Percentiles rank a stretch among this genome's conserved stretches.
phyloP scores from a whole-genome alignment of 1,284 basidiomycete species.

The Boletus mariae region DNA sequence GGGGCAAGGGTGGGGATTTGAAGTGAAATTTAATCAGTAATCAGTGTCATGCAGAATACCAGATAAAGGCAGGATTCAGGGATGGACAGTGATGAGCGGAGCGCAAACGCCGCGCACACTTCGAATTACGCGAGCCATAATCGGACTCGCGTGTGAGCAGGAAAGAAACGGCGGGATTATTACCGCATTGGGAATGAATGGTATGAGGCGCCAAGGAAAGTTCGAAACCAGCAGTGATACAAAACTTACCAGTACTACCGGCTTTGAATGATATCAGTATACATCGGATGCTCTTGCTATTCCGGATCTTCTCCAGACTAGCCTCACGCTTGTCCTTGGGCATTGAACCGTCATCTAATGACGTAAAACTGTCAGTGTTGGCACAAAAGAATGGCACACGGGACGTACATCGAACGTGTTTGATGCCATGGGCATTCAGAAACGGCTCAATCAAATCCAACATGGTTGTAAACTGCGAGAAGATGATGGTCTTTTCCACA shows the following conservation, averaged over 20 bases:
- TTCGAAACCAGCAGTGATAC: neutral
- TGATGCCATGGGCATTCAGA: conserved; percentile 59
- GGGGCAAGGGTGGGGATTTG: neutral
- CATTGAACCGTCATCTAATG: conserved; percentile 85
- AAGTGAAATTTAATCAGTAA: conserved; percentile 15
- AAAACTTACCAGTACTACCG: conserved; percentile 74
- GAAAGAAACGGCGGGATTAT: neutral
- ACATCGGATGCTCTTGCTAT: conserved; percentile 53
- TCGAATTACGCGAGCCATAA: neutral
- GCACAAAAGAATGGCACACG: neutral
- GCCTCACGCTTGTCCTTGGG: conserved; percentile 70
- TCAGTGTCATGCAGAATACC: neutral
- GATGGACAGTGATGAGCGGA: neutral
- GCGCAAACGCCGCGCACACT: neutral
- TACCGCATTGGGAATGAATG: neutral
- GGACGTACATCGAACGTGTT: conserved; percentile 74
- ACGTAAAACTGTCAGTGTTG: neutral
- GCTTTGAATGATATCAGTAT: conserved; percentile 98
- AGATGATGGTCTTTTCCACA: conserved; percentile 87
- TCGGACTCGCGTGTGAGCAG: neutral
- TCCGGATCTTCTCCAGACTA: conserved; percentile 72
- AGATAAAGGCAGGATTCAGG: neutral
- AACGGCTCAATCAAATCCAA: conserved; percentile 85
- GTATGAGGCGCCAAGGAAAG: neutral
- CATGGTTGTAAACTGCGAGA: conserved; percentile 90